Base-by-base conservation (phyloP, 2,329 filamentous ascomycete species). In the Tricladium varicosporioides region DNA sequence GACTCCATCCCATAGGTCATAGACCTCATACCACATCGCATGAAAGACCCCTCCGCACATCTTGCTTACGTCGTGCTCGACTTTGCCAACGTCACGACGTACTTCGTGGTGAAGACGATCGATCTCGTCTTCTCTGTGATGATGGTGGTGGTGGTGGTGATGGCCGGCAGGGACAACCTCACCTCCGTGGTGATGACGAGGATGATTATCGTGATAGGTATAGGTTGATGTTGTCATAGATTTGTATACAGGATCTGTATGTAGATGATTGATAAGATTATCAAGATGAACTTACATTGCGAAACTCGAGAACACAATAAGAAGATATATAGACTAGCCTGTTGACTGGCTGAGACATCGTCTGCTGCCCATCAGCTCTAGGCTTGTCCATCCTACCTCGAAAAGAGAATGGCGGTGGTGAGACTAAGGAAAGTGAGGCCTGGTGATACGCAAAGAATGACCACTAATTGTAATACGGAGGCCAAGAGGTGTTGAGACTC, bases 1-100 rank as follows among this genome's bases (percentile, higher is more conserved):
- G 43, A 56, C 42, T 5, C 19, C 48, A 15, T 56, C 53, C 53
- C 53, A 56, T 5, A 56, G 13, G 15, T 56, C 53, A 31, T 56
- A 56, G 16, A 51, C 48, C 15, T 56, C 53, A n/a, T n/a, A 51
- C 42, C 48, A 51, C 16, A 56, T 47, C 5, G 48, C 36, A 13
- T 47, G 48, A 11, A 32, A 22, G 13, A 56, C 48, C 13, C 42
- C 42, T n/a, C 53, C 48, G n/a, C 48, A 46, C 32, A 31, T 42
- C 13, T 47, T 16, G n/a, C 43, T 46, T 10, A 40, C 36, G 36
- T 40, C 36, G 36, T 40, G 36, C n/a, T 40, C 36, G 36, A 40
- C 36, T 40, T n/a, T 11, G 5, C 36, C 36, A 40, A 40, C n/a
- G 36, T 40, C 36, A 10, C n/a, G 36, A 10, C 36, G 36, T 11